Evolutionary conservation across 805 yeast species (phyloP).

Genomic region (Metschnikowia corniflorae): DNA sequence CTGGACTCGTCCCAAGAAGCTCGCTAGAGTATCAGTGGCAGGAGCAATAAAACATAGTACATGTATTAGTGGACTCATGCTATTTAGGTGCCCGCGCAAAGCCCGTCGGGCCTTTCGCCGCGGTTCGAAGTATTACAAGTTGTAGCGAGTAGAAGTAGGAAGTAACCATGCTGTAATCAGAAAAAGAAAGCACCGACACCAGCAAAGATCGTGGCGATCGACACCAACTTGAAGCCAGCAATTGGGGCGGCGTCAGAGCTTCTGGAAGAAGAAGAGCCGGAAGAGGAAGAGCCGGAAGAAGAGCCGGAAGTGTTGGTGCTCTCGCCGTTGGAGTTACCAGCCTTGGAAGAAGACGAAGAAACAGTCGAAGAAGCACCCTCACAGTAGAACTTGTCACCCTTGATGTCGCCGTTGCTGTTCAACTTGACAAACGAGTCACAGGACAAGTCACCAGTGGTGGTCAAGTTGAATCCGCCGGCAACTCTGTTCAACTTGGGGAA

Average conservation of each 20-base stretch:
- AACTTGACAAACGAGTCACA: slow-evolving; percentile 73
- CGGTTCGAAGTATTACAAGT: too few relatives aligned
- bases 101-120: too few relatives aligned
- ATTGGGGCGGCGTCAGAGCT: slow-evolving; percentile 25
- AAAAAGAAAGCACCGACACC: slow-evolving; percentile 38
- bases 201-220: slow-evolving; percentile 32
- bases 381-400: slow-evolving; percentile 85
- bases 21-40: too few relatives aligned
- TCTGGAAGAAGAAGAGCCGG: slow-evolving; percentile 19
- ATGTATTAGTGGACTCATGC: too few relatives aligned
- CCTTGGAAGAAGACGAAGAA: slow-evolving; percentile 42
- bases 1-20: too few relatives aligned
- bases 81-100: too few relatives aligned
- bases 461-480: slow-evolving; percentile 87
- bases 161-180: too few relatives aligned
- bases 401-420: slow-evolving; percentile 76
- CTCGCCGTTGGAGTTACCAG: slow-evolving; percentile 21
- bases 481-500: slow-evolving; percentile 72
- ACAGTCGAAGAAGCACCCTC: slow-evolving; percentile 40
- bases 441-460: slow-evolving; percentile 73
- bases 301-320: slow-evolving; percentile 29
- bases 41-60: too few relatives aligned
- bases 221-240: slow-evolving; percentile 23
- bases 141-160: too few relatives aligned
- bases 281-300: slow-evolving; percentile 21